Base-by-base conservation (phyloP, 768 basidiomycete species). In the Boletales sp. region DNA sequence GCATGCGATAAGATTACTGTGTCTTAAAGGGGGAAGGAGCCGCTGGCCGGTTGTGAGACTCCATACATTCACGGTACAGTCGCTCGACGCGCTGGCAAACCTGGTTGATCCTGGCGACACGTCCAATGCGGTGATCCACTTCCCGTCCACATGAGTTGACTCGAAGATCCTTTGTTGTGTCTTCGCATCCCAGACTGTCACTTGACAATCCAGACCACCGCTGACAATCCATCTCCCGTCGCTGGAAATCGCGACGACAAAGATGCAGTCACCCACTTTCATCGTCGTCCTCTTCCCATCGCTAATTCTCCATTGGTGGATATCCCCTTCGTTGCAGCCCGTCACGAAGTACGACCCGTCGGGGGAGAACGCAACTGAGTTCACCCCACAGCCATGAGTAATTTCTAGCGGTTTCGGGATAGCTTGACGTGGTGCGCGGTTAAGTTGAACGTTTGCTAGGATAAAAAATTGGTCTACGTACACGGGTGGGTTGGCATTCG, bases 191-290 rank as follows among this genome's bases (percentile, higher is more conserved):
- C 57, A 59, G 17, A 59, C 40, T 0, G 40, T 44, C 35, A 50
- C 44, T 30, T 46, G 51, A 10, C 34, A 45, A 13, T 40, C 57
- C 38, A 35, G 5, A 17, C 53, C 57, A 10, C 57, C 57, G 35
- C 45, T 51, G 1, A 59, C 27, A 5, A 59, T 44, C 57, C 57
- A 55, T 21, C 49, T 59, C 40, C 49, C 53, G 19, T 58, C 53
- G 2, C 34, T 51, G 29, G 57, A 58, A 37, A 55, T 21, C 1
- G 49, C 47, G 27, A 55, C 52, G 12, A 51, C 50, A 19, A 57
- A 41, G 14, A 53, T 38, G 2, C 56, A 42, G 13, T 42, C 38
- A 4, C 39, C 44, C 27, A 47, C 45, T 6, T 44, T 47, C 47
- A 57, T 58, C 41, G 47, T 36, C 30, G 30, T 27, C 32, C 47